Base-by-base conservation (phyloP, 2,329 filamentous ascomycete species). In the Fusarium sp. region DNA sequence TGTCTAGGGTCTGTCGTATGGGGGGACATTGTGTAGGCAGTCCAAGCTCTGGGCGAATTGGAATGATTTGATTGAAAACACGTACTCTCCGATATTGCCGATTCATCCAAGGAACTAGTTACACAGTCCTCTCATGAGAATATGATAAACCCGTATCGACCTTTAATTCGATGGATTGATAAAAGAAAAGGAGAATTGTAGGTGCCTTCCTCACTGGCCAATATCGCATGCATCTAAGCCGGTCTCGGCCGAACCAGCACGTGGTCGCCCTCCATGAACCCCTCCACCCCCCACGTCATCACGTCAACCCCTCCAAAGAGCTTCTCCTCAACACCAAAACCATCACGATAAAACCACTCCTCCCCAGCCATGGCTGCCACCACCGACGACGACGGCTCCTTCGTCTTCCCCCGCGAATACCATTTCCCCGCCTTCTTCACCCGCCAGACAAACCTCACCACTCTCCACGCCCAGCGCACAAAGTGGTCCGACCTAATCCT, bases 401-500 rank as follows among this genome's bases (percentile, higher is more conserved):
- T 91, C 82, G 65, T 77, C 42, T 92, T 91, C 82, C 91, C 91
- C 5, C 87, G 86, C 76, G 89, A 91, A 81, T 93, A 95, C 88
- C 86, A 86, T 85, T 96, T 95, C 86, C 94, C 94, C 0, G 92
- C 94, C 80, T 95, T 97, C 91, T 97, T 94, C 90, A 95, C 93
- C 65, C 91, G 91, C 64, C 94, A 97, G 83, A 90, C 92, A 38
- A 94, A 94, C 85, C 87, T 91, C 70, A 89, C 89, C 33, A 96
- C 93, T 11, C 92, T 89, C 80, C 90, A 92, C 83, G 91, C 92
- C 54, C 94, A 97, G 80, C 91, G 95, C 70, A 86, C 89, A 68
- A 95, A 95, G 84, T 99, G 97, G 97, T 91, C 93, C n/a, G 83
- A 90, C 35, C 90, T 98, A 18, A 91, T 98, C 80, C 94, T 95